Evolutionary conservation across 2,329 filamentous ascomycete genomes (phyloP), one percentile per base, ranked within the genome.

Genomic region (Colletotrichum sp.): DNA sequence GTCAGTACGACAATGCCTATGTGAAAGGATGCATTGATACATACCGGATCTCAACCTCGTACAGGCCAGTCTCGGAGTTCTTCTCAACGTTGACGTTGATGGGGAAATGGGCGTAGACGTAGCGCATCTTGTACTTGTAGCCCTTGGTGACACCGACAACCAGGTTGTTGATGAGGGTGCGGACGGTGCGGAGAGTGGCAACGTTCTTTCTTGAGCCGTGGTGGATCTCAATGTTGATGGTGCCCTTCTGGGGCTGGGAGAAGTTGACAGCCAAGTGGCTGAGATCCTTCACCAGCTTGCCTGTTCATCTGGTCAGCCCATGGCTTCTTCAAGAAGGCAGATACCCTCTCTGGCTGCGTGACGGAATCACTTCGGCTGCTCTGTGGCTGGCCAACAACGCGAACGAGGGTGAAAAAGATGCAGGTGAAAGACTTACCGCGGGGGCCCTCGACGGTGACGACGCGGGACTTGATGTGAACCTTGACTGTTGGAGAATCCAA

Each of bases 101-200:
- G 90, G 97, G 97, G 88, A 99, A 99, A 94, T 99, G 97, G 88
- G 97, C 97, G 89, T 99, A 99, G 89, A 99, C 97, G 92, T 99
- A 99, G 86, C 98, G 95, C 96, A 99, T 99, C 95, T 99, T 99
- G 95, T 99, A 99, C 92, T 98, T 98, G 95, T 94, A 99, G 83
- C 97, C 97, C 92, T 96, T 98, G 88, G 97, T 99, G 82, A 99
- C 97, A 89, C 97, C 97, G 84, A 96, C 93, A 89, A 99, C 95
- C 90, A 99, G 88, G 94, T 99, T 99, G 93, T 98, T 95, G 92
- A 99, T 98, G 89, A 99, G 89, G 81, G 96, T 96, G 86, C 96
- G 95, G 90, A 99, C 97, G 85, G 97, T 99, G 85, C 97, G 96
- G 89, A 99, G 96, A 83, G 96, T 95, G 86, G 97, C 97, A 86